Percentiles rank a stretch among this genome's conserved stretches.
These are phyloP conservation scores for Rhizopogon vesiculosus DNA, from an alignment of 768 basidiomycete species.

Conservation along the genomic window DNA sequence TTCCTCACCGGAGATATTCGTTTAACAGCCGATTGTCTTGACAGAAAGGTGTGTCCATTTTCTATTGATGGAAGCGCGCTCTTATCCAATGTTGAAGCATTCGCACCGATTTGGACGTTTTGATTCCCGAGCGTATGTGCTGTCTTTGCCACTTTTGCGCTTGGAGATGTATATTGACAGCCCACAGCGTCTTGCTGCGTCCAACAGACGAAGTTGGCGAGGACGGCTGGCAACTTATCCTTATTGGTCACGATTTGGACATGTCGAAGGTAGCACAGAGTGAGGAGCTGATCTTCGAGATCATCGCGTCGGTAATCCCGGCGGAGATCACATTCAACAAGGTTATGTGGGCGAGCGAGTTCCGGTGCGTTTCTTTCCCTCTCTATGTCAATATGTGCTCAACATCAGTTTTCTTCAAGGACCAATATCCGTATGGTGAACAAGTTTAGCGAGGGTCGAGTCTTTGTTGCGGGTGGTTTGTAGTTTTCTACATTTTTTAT, in stretches of 20 bases:
- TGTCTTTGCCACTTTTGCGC: too few relatives aligned
- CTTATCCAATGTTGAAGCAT: not conserved
- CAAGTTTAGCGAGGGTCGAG: conserved; percentile 9
- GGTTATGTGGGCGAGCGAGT: conserved; percentile 1
- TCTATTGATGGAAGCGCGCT: too few relatives aligned
- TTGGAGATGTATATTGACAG: not conserved
- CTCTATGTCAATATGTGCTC: too few relatives aligned
- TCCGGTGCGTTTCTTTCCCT: conserved; percentile 9
- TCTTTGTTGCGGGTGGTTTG: conserved; percentile 13
- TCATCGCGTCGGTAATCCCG: not conserved
- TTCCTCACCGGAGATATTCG: conserved; percentile 31
- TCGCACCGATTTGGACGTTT: not conserved
- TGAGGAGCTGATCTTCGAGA: not conserved
- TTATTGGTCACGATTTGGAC: conserved; percentile 9
- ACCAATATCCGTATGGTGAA: conserved; percentile 9
- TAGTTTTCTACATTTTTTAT: not conserved
- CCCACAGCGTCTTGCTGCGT: not conserved
- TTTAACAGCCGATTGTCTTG: conserved; percentile 16
- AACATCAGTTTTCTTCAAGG: conserved; percentile 1
- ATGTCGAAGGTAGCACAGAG: not conserved
- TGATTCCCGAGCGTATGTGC: too few relatives aligned
- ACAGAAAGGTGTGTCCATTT: not conserved
- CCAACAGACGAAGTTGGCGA: conserved; percentile 1
- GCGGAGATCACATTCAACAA: conserved; percentile 1
- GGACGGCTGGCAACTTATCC: not conserved